phyloP scores from a whole-genome alignment of 106 monocot genomes.

The Allium cepa region DNA sequence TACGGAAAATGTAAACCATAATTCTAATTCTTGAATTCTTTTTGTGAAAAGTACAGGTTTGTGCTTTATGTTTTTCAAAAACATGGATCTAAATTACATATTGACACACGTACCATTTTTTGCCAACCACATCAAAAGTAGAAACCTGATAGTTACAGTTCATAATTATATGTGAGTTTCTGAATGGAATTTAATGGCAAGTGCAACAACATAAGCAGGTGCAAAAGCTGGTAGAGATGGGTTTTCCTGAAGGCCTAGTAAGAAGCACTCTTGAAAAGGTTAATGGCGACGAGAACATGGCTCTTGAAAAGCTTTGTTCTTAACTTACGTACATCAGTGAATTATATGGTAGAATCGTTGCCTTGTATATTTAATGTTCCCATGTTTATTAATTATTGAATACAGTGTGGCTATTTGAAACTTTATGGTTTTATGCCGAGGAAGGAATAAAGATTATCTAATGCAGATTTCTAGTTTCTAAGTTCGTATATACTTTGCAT shows the following conservation, averaged over 20 bases:
- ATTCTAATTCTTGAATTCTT: too few relatives aligned
- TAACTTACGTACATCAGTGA: constrained; percentile 13
- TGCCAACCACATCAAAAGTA: too few relatives aligned
- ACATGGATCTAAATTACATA: too few relatives aligned
- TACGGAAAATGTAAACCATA: too few relatives aligned
- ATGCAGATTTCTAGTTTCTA: too few relatives aligned
- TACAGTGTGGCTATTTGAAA: not conserved
- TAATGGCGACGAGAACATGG: constrained; percentile 93
- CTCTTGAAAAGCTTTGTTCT: constrained; percentile 89
- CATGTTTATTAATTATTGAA: not conserved
- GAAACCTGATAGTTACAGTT: too few relatives aligned
- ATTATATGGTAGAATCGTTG: not conserved
- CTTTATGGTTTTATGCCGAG: too few relatives aligned
- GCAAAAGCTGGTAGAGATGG: constrained; percentile 91
- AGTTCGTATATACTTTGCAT: too few relatives aligned
- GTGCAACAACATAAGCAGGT: constrained; percentile 36
- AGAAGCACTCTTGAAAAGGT: constrained; percentile 60
- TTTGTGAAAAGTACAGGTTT: too few relatives aligned
- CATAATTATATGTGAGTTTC: not conserved
- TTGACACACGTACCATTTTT: too few relatives aligned
- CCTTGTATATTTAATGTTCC: not conserved
- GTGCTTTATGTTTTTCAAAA: too few relatives aligned
- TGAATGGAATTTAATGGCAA: not conserved
- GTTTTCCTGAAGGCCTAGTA: constrained; percentile 70
- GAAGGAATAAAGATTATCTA: too few relatives aligned